Percentiles rank a stretch among this genome's conserved stretches.
These are phyloP conservation scores for Verbascum thapsus DNA, from an alignment of 257 asterid species.

Conservation along the genomic window DNA sequence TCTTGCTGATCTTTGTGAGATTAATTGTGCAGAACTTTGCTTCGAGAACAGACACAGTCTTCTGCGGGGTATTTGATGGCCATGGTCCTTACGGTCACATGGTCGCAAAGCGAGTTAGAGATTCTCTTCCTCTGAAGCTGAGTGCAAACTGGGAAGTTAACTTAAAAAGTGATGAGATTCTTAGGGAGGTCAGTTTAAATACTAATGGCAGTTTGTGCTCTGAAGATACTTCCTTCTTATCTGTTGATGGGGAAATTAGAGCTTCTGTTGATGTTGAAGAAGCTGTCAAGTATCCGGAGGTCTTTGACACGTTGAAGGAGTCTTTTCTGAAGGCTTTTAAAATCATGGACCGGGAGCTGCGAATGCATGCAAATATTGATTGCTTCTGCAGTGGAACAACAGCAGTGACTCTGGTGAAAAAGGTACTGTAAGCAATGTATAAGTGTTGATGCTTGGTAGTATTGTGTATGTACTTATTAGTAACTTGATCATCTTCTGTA, in stretches of 20 bases:
- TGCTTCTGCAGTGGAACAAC: slow-evolving; percentile 92
- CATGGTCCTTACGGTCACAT: slow-evolving; percentile 88
- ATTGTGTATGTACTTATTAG: slow-evolving; percentile 7
- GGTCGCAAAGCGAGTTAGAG: slow-evolving; percentile 87
- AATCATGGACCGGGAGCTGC: slow-evolving; percentile 82
- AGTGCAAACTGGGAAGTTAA: slow-evolving; percentile 68
- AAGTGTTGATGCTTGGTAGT: slow-evolving; percentile 22
- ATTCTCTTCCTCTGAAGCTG: slow-evolving; percentile 79
- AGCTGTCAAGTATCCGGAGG: slow-evolving; percentile 47
- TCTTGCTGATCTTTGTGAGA: slow-evolving; percentile 28
- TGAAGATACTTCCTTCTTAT: slow-evolving; percentile 42
- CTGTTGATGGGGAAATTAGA: slow-evolving; percentile 54
- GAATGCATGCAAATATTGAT: slow-evolving; percentile 60
- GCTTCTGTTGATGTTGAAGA: slow-evolving; percentile 47
- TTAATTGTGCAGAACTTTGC: slow-evolving; percentile 72
- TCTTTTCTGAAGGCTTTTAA: slow-evolving; percentile 73
- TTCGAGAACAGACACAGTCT: slow-evolving; percentile 77
- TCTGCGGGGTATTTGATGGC: slow-evolving; percentile 91
- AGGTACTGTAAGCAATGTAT: slow-evolving; percentile 44
- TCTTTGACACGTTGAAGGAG: slow-evolving; percentile 57
- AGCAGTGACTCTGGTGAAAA: slow-evolving; percentile 80
- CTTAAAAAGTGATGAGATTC: slow-evolving; percentile 50
- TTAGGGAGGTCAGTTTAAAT: slow-evolving; percentile 49
- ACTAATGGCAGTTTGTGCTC: slow-evolving; percentile 39
- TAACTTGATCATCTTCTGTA: slow-evolving; percentile 29